These are phyloP conservation scores for Parathielavia appendiculata DNA, from an alignment of 495 filamentous ascomycete genomes.

Conservation along the genomic window DNA sequence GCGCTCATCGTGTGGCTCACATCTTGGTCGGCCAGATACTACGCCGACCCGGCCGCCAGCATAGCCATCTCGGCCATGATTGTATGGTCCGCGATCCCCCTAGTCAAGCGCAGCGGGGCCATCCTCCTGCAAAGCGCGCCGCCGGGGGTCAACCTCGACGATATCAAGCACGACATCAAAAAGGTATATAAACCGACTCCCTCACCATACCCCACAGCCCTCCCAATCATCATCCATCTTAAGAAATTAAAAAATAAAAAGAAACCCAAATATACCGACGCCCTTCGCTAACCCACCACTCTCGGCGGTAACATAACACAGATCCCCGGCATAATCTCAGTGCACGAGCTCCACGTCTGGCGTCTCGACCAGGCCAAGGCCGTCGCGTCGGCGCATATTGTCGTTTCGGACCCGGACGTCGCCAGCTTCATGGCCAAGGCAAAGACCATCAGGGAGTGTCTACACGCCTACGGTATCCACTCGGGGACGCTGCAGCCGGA, in stretches of 20 bases:
- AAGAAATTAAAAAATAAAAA: no score
- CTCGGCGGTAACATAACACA: constrained; percentile 19
- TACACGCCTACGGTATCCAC: constrained; percentile 92
- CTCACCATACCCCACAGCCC: neutral
- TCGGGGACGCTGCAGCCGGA: constrained; percentile 90
- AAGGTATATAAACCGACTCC: constrained; percentile 32
- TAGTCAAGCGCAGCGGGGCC: constrained; percentile 80
- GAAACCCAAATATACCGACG: no score
- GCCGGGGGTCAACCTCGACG: constrained; percentile 65
- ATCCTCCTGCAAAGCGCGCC: constrained; percentile 89
- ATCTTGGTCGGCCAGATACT: constrained; percentile 46
- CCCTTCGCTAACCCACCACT: neutral
- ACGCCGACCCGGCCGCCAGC: constrained; percentile 80
- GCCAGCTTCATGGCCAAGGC: constrained; percentile 76
- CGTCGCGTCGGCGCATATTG: constrained; percentile 79
- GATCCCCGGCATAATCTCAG: constrained; percentile 71
- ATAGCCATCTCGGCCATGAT: constrained; percentile 86
- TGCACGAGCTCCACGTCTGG: constrained; percentile 94
- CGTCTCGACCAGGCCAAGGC: constrained; percentile 84
- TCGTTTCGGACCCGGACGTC: constrained; percentile 56
- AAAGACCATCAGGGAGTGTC: constrained; percentile 66
- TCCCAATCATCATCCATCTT: neutral
- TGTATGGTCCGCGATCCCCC: constrained; percentile 73
- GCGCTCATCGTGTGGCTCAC: constrained; percentile 82
- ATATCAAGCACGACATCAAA: constrained; percentile 84